Evolutionary conservation across 2,329 filamentous ascomycete species (phyloP).

Genomic region (Trichophaea hybrida): DNA sequence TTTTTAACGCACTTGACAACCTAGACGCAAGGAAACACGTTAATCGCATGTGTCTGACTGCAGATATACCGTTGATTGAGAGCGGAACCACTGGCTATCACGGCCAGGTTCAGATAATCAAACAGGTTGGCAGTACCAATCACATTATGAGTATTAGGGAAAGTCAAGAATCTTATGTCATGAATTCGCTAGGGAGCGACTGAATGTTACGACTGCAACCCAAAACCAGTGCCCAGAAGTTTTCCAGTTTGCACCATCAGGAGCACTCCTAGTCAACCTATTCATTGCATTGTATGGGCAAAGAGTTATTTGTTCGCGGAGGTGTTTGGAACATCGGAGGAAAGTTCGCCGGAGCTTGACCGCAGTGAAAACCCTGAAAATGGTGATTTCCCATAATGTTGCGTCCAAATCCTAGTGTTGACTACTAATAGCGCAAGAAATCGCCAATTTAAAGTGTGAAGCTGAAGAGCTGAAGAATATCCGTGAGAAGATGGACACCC

Average conservation of each 20-base stretch:
- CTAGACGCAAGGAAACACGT: constrained; percentile 86
- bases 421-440: constrained; percentile 48
- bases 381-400: constrained; percentile 33
- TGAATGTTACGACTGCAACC: constrained; percentile 90
- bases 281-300: constrained; percentile 97
- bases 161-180: constrained; percentile 26
- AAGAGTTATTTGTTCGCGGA: constrained; percentile 95
- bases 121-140: constrained; percentile 41
- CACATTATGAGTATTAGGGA: not conserved
- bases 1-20: constrained; percentile 96
- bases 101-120: constrained; percentile 93
- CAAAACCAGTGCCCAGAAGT: constrained; percentile 78
- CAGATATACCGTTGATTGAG: constrained; percentile 80
- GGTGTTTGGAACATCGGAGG: constrained; percentile 82
- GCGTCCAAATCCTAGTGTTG: not conserved
- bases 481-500: constrained; percentile 61
- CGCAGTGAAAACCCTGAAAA: constrained; percentile 70
- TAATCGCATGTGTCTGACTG: constrained; percentile 91
- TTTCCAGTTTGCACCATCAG: constrained; percentile 96
- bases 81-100: constrained; percentile 97
- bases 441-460: constrained; percentile 73
- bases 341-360: constrained; percentile 66
- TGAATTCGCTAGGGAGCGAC: constrained; percentile 46
- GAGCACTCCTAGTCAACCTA: constrained; percentile 88
- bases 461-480: constrained; percentile 72